Evolutionary conservation across 768 basidiomycete species (phyloP).

Genomic region (Boletus rubropictus): DNA sequence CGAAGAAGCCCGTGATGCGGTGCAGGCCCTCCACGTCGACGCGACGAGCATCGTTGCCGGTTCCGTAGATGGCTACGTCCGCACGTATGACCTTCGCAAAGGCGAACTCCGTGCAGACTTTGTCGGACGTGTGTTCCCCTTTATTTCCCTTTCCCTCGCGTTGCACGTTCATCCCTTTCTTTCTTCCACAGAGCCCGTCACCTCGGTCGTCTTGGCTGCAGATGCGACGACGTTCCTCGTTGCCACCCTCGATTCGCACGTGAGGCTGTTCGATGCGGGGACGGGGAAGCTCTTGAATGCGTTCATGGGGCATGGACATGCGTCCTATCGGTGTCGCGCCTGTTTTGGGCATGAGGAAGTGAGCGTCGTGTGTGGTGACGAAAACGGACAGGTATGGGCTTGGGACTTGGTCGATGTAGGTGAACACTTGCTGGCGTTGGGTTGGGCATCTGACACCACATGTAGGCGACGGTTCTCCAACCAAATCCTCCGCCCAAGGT

Average conservation of each 20-base stretch:
- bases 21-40: constrained; percentile 72
- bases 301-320: constrained; percentile 72
- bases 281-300: constrained; percentile 83
- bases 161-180: background rate
- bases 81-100: constrained; percentile 92
- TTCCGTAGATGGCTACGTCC: constrained; percentile 86
- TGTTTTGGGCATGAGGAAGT: constrained; percentile 84
- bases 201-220: constrained; percentile 72
- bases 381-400: constrained; percentile 81
- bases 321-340: constrained; percentile 71
- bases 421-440: background rate
- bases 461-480: constrained; percentile 62
- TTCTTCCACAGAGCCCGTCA: constrained; percentile 66
- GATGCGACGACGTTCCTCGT: constrained; percentile 79
- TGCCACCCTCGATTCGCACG: constrained; percentile 75
- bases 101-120: constrained; percentile 87
- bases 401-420: constrained; percentile 91
- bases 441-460: constrained; percentile 1
- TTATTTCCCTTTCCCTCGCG: background rate
- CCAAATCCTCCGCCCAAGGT: constrained; percentile 72
- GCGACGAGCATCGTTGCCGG: constrained; percentile 67
- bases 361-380: constrained; percentile 81
- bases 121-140: constrained; percentile 67
- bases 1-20: constrained; percentile 82
- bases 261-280: constrained; percentile 78